Base-by-base conservation (phyloP, 2,329 filamentous ascomycete genomes). In the Epichloe hybrida region DNA sequence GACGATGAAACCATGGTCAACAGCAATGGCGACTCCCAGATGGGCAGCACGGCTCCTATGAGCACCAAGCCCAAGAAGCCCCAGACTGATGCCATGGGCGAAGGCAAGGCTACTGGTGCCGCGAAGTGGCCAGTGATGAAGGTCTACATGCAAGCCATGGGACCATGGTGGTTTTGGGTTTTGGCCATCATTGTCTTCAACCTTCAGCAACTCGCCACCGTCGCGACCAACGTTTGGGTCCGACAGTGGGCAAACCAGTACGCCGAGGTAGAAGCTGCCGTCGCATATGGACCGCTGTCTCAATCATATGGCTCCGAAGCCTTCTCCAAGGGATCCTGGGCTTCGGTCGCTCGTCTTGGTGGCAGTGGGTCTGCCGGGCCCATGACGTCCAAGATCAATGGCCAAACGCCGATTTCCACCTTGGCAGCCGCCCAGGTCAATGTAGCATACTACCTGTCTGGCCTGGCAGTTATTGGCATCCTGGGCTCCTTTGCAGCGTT, bases 81-180 rank as follows among this genome's bases (percentile, higher is more conserved):
- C 58, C 74, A 74, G 59, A 67, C 70, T 40, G 72, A 78, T 54
- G 73, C 76, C 2, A 76, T 80, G 72, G 75, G 81, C 46, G 93
- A 98, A 66, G 75, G 76, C 41, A 97, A 94, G 68, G 84, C 88
- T 7, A 81, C 79, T 44, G 93, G 93, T 31, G 84, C 89, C 40
- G 88, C 98, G 59, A 93, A 95, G 65, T 83, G 88, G 75, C 76
- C 80, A 21, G 90, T 95, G 48, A 85, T 98, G 60, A 72, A 81
- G 54, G 80, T 95, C 63, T 98, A 98, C 64, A 77, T 98, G 17
- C 71, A 69, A 53, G 80, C 90, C 56, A 98, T 98, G 93, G 93
- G 93, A n/a, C 77, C 84, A 4, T 95, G 89, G 88, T 90, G 88
- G 76, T 98, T 95, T 70, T 98, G 93, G 93, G 66, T 84, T 46